phyloP scores from a whole-genome alignment of 371 early-diverging fungal species.

The Synchytrium microbalum region DNA sequence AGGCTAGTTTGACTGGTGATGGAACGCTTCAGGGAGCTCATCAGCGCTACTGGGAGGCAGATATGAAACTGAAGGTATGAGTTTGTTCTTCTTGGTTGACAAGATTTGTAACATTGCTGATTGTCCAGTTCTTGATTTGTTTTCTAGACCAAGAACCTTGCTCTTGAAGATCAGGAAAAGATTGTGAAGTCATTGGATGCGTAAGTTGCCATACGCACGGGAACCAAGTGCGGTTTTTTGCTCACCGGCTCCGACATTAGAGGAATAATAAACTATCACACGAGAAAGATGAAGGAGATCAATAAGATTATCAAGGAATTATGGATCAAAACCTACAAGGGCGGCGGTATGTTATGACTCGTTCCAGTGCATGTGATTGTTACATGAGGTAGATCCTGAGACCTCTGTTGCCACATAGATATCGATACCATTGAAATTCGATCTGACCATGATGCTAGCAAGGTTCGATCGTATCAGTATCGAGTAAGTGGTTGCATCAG shows the following conservation, averaged over 20 bases:
- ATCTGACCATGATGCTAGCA: slow-evolving; percentile 69
- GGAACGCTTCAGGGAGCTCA: slow-evolving; percentile 30
- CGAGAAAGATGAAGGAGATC: slow-evolving; percentile 94
- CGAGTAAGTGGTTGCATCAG: slow-evolving; percentile 46
- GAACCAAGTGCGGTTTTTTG: too few relatives aligned
- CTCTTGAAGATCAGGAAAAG: slow-evolving; percentile 72
- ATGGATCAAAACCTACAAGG: slow-evolving; percentile 96
- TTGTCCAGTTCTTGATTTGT: neutral
- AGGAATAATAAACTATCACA: slow-evolving; percentile 93
- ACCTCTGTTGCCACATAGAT: slow-evolving; percentile 52
- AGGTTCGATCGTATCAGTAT: slow-evolving; percentile 74
- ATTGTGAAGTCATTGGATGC: slow-evolving; percentile 80
- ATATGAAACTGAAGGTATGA: slow-evolving; percentile 53
- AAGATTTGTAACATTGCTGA: neutral
- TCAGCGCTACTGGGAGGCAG: slow-evolving; percentile 51
- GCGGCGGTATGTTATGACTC: slow-evolving; percentile 59
- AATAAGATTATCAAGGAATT: slow-evolving; percentile 95
- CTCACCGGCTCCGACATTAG: too few relatives aligned
- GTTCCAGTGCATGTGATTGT: slow-evolving; percentile 8
- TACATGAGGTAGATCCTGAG: too few relatives aligned
- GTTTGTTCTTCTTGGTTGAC: neutral
- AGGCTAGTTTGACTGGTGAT: neutral
- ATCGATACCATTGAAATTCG: slow-evolving; percentile 94
- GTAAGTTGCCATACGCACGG: too few relatives aligned
- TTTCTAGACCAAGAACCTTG: slow-evolving; percentile 59